These are phyloP conservation scores for Neckera pumila DNA, from an alignment of 225 moss, liverwort and hornwort species.

Conservation along the genomic window DNA sequence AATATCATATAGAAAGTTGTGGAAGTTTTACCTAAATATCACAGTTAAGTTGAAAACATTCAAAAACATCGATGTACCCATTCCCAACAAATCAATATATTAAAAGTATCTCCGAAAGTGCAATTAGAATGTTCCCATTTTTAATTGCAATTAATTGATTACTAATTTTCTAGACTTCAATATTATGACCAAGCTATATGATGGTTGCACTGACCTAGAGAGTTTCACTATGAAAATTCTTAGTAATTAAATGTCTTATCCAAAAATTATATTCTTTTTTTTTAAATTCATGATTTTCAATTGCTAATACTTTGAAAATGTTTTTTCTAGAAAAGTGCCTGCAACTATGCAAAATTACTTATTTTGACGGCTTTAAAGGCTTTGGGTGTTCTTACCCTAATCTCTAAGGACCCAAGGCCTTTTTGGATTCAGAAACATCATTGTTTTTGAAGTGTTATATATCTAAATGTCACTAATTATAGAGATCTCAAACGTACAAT, in stretches of 20 bases:
- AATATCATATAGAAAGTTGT: not conserved
- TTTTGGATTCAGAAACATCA: no score
- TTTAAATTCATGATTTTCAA: not conserved
- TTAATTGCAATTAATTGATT: not conserved
- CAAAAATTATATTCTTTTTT: not conserved
- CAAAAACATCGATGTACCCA: fast-evolving
- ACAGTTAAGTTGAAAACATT: not conserved
- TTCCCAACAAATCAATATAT: not conserved
- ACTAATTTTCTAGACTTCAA: fast-evolving
- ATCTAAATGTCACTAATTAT: no score
- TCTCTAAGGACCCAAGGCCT: no score
- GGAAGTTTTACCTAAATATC: not conserved
- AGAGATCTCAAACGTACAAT: no score
- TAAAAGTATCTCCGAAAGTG: not conserved
- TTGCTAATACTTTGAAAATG: not conserved
- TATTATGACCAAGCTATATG: not conserved
- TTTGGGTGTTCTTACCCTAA: not conserved
- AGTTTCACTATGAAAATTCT: not conserved
- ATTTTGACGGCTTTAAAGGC: not conserved
- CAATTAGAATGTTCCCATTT: not conserved
- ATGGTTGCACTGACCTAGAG: fast-evolving
- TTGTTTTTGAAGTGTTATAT: no score
- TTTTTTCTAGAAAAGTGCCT: not conserved
- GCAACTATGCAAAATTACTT: not conserved
- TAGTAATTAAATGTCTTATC: not conserved